Evolutionary conservation across 2,329 filamentous ascomycete species (phyloP).

Genomic region (Curvularia lunata): DNA sequence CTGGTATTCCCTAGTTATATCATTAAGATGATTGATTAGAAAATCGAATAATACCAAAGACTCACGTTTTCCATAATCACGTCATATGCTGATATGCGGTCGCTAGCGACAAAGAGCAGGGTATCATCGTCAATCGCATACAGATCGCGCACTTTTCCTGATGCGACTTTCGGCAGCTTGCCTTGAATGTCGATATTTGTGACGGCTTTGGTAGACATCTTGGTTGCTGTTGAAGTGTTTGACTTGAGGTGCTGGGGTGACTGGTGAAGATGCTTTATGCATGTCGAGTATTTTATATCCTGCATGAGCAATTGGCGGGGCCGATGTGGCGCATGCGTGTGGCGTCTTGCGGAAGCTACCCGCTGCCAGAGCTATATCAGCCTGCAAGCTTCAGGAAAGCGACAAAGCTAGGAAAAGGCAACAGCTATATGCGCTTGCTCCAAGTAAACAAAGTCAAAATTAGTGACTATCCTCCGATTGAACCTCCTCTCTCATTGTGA

Average conservation of each 20-base stretch:
- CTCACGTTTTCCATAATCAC: slow-evolving; percentile 80
- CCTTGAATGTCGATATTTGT: slow-evolving; percentile 46
- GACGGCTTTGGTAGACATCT: slow-evolving; percentile 39
- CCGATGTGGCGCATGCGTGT: slow-evolving; percentile 13
- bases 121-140: slow-evolving; percentile 73
- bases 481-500: neutral
- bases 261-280: slow-evolving; percentile 17
- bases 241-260: slow-evolving; percentile 13
- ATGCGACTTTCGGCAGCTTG: slow-evolving; percentile 57
- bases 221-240: slow-evolving; percentile 1
- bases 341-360: neutral
- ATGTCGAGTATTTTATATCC: slow-evolving; percentile 29
- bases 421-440: neutral
- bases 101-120: slow-evolving; percentile 82
- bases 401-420: too few species aligned
- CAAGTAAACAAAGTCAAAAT: neutral
- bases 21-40: neutral
- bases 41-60: neutral
- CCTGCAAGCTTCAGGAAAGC: too few species aligned
- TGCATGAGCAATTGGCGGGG: slow-evolving; percentile 20
- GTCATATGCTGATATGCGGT: slow-evolving; percentile 95
- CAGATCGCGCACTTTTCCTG: slow-evolving; percentile 81
- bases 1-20: slow-evolving; percentile 64
- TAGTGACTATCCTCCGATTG: neutral
- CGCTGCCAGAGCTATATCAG: too few species aligned